Evolutionary conservation across 306 rosid species (phyloP).

Genomic region (Boehmeria nivea): DNA sequence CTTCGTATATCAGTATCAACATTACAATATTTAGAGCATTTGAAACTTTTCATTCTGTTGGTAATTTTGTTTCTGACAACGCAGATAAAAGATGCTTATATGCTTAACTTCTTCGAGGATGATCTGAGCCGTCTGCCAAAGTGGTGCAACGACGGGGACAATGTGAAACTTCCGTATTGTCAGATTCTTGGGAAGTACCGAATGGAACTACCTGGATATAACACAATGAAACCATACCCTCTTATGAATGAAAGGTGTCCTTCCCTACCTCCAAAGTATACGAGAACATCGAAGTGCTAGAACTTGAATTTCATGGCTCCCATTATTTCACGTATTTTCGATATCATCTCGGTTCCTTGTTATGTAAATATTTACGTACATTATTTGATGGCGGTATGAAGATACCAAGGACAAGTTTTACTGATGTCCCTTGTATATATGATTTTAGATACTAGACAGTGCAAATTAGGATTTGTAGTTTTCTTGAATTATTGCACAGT

Average conservation of each 20-base stretch:
- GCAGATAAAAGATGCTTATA: slow-evolving; percentile 96
- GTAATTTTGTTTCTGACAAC: slow-evolving; percentile 22
- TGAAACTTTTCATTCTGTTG: slow-evolving; percentile 4
- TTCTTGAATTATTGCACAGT: background rate
- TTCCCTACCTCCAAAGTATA: slow-evolving; percentile 76
- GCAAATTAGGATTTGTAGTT: background rate
- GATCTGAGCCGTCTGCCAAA: slow-evolving; percentile 74
- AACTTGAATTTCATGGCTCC: slow-evolving; percentile 13
- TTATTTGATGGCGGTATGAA: slow-evolving; percentile 9
- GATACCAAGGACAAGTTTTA: background rate
- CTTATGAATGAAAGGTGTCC: slow-evolving; percentile 96
- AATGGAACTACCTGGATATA: slow-evolving; percentile 86
- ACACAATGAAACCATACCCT: slow-evolving; percentile 63
- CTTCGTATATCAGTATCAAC: background rate
- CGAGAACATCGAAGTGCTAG: slow-evolving; percentile 61
- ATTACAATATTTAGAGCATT: slow-evolving; percentile 4
- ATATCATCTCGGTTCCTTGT: background rate
- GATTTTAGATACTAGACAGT: background rate
- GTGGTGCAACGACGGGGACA: slow-evolving; percentile 87
- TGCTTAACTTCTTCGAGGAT: slow-evolving; percentile 72
- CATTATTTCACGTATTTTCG: background rate
- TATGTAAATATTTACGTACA: background rate
- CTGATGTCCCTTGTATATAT: slow-evolving; percentile 10
- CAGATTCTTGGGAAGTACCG: slow-evolving; percentile 86
- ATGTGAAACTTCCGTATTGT: slow-evolving; percentile 80